Evolutionary conservation across 2,329 filamentous ascomycete genomes (phyloP).

Genomic region (Penicillium thymicola): DNA sequence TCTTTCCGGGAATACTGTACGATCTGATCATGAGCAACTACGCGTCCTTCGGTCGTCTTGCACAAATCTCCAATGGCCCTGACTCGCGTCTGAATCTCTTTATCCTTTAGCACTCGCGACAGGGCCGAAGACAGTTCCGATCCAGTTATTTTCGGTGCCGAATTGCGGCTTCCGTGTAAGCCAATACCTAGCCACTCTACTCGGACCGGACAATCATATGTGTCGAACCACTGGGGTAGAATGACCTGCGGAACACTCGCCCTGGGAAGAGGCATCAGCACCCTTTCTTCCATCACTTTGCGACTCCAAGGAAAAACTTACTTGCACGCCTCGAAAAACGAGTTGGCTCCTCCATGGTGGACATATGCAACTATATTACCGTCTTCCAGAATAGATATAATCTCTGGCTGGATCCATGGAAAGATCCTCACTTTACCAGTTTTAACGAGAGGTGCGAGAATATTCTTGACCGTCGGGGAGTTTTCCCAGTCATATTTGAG

Average conservation of each 20-base stretch:
- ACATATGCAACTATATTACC: slow-evolving; percentile 42
- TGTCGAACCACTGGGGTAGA: slow-evolving; percentile 48
- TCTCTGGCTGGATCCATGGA: slow-evolving; percentile 20
- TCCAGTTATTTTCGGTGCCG: slow-evolving; percentile 29
- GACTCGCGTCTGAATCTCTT: slow-evolving; percentile 10
- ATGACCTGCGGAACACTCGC: slow-evolving; percentile 47
- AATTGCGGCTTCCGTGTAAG: slow-evolving; percentile 37
- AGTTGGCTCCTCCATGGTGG: slow-evolving; percentile 50
- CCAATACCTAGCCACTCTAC: slow-evolving; percentile 47
- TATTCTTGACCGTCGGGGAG: slow-evolving; percentile 8
- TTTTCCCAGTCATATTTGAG: slow-evolving; percentile 24
- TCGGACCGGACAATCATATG: slow-evolving; percentile 45
- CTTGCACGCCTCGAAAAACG: slow-evolving; percentile 47
- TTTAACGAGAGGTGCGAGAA: slow-evolving; percentile 11
- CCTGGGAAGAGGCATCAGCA: slow-evolving; percentile 21
- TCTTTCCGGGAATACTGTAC: slow-evolving; percentile 7
- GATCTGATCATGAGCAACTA: slow-evolving; percentile 21
- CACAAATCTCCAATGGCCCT: slow-evolving; percentile 16
- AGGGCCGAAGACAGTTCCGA: slow-evolving; percentile 16
- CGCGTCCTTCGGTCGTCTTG: slow-evolving; percentile 14
- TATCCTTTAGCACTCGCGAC: slow-evolving; percentile 11
- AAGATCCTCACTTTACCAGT: slow-evolving; percentile 13
- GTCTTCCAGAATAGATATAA: slow-evolving; percentile 32
- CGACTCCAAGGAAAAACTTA: slow-evolving; percentile 21
- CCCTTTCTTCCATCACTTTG: not conserved